phyloP scores from a whole-genome alignment of 176 grass and related monocot species.

The Aegilops sharonensis region DNA sequence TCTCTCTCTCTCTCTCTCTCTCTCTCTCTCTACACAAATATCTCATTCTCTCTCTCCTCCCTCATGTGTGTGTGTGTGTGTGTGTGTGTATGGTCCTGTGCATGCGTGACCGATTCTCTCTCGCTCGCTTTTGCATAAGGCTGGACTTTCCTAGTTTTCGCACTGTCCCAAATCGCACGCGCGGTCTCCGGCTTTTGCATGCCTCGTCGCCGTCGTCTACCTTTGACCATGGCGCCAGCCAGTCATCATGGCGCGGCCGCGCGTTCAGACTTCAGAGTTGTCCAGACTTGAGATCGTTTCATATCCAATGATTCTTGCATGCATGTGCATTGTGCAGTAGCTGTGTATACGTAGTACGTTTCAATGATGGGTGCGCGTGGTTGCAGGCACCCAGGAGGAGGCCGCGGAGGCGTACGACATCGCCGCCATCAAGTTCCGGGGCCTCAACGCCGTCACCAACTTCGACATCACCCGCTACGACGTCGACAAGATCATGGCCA shows the following conservation, averaged over 20 bases:
- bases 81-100: slow-evolving; percentile 18
- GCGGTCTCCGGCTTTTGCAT: not conserved
- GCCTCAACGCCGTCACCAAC: slow-evolving; percentile 95
- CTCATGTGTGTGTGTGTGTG: not conserved
- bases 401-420: slow-evolving; percentile 98
- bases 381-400: slow-evolving; percentile 94
- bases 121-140: slow-evolving; percentile 67
- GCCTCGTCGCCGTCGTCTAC: not conserved
- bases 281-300: not conserved
- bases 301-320: not conserved
- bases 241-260: not conserved
- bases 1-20: not conserved
- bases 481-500: slow-evolving; percentile 98
- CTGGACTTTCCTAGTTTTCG: slow-evolving; percentile 55
- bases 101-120: slow-evolving; percentile 12
- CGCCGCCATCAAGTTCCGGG: slow-evolving; percentile 93
- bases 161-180: slow-evolving; percentile 48
- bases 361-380: not conserved
- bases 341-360: not conserved
- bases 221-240: slow-evolving; percentile 28
- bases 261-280: slow-evolving; percentile 24
- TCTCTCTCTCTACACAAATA: slow-evolving; percentile 8
- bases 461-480: slow-evolving; percentile 97
- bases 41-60: not conserved
- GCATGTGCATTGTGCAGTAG: not conserved